phyloP scores from a whole-genome alignment of 2,329 filamentous ascomycete genomes.

The Fusarium caatingaense region DNA sequence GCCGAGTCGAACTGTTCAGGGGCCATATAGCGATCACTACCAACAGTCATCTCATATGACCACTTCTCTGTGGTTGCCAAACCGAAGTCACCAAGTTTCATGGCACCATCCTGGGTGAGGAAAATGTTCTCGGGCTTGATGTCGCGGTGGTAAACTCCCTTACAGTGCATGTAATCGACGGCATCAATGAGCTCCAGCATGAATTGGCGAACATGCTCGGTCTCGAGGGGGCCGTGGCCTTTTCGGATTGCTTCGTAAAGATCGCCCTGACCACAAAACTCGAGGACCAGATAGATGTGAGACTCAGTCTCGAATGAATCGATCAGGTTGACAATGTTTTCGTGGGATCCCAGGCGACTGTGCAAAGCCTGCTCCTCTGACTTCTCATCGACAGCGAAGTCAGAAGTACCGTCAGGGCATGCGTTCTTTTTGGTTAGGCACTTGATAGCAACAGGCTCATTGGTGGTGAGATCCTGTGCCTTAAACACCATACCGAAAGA shows the following conservation, averaged over 20 bases:
- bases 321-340: constrained; percentile 93
- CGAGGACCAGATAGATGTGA: constrained; percentile 91
- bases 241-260: constrained; percentile 96
- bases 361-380: constrained; percentile 86
- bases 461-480: constrained; percentile 81
- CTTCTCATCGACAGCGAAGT: constrained; percentile 82
- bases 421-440: constrained; percentile 87
- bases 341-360: constrained; percentile 79
- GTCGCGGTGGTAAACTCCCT: constrained; percentile 94
- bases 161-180: constrained; percentile 88
- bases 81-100: constrained; percentile 98
- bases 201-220: constrained; percentile 95
- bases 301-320: constrained; percentile 92
- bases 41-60: constrained; percentile 93
- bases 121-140: constrained; percentile 99
- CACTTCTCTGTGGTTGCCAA: constrained; percentile 89
- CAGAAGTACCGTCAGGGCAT: constrained; percentile 67
- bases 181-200: constrained; percentile 95
- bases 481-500: constrained; percentile 99
- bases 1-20: constrained; percentile 96
- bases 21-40: constrained; percentile 99
- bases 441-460: constrained; percentile 91
- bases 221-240: constrained; percentile 88
- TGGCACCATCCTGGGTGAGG: constrained; percentile 82
- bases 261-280: constrained; percentile 95